These are phyloP conservation scores for Akebia trifoliata DNA, from an alignment of 164 flowering plant genomes.

Conservation along the genomic window DNA sequence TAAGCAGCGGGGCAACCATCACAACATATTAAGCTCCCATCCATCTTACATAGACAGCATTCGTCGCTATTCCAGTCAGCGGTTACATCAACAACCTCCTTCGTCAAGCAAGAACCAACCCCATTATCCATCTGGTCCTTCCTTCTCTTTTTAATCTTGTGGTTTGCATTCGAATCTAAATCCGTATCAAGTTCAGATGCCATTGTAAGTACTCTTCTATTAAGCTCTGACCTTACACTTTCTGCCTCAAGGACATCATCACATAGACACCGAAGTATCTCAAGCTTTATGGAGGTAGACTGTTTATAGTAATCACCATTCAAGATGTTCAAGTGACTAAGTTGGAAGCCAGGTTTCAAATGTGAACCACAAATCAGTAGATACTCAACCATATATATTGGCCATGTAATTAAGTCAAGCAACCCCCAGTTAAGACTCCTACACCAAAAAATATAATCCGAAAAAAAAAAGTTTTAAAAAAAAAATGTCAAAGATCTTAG, in stretches of 20 bases:
- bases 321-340: conserved; percentile 43
- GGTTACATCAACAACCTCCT: conserved; percentile 42
- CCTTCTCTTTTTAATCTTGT: conserved; percentile 39
- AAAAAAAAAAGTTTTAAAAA: conserved; percentile 6
- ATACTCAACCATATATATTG: conserved; percentile 73
- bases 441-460: conserved; percentile 17
- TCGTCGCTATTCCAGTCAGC: conserved; percentile 88
- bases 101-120: conserved; percentile 37
- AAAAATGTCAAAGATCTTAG: background rate
- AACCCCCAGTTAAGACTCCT: conserved; percentile 90
- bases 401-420: conserved; percentile 84
- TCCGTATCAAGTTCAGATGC: conserved; percentile 41
- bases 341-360: conserved; percentile 43
- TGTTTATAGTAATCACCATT: conserved; percentile 60
- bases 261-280: conserved; percentile 70
- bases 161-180: conserved; percentile 34
- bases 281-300: conserved; percentile 53
- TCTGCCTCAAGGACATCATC: conserved; percentile 80
- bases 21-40: conserved; percentile 90
- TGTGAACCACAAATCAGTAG: conserved; percentile 49
- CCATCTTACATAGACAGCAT: conserved; percentile 96
- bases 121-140: conserved; percentile 33
- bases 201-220: conserved; percentile 48
- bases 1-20: conserved; percentile 99
- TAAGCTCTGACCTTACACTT: conserved; percentile 64